Evolutionary conservation across 306 rosid species (phyloP).

Genomic region (Vigna reflexopilosa): DNA sequence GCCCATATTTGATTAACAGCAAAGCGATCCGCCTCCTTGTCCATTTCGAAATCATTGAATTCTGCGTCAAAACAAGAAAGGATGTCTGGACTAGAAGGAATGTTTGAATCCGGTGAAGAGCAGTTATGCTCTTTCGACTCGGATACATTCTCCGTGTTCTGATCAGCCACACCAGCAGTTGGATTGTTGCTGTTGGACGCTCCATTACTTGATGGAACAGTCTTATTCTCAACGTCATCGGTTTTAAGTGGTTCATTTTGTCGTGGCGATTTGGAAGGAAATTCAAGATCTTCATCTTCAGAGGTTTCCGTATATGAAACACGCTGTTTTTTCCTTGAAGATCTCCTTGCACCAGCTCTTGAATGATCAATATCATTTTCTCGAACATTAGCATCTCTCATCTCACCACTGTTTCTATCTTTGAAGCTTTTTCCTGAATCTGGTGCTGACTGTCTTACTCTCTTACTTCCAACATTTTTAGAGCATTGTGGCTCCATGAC

Average conservation of each 20-base stretch:
- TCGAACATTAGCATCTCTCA: slow-evolving; percentile 37
- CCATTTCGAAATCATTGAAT: slow-evolving; percentile 72
- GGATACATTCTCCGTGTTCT: slow-evolving; percentile 39
- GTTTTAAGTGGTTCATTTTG: slow-evolving; percentile 39
- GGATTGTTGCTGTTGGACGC: slow-evolving; percentile 34
- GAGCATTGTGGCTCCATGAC: slow-evolving; percentile 46
- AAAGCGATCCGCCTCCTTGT: slow-evolving; percentile 56
- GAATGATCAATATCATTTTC: slow-evolving; percentile 52
- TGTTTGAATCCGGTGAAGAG: slow-evolving; percentile 43
- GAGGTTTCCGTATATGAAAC: slow-evolving; percentile 53
- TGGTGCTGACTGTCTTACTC: slow-evolving; percentile 52
- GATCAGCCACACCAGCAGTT: slow-evolving; percentile 33
- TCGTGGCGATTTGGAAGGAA: slow-evolving; percentile 55
- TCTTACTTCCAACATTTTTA: slow-evolving; percentile 58
- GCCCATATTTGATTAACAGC: slow-evolving; percentile 79
- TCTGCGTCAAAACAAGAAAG: slow-evolving; percentile 67
- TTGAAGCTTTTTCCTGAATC: slow-evolving; percentile 50
- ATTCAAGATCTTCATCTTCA: slow-evolving; percentile 46
- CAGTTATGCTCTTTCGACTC: slow-evolving; percentile 37
- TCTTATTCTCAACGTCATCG: slow-evolving; percentile 46
- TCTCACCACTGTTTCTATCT: slow-evolving; percentile 26
- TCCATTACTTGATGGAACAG: slow-evolving; percentile 45
- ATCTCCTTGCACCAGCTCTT: slow-evolving; percentile 53
- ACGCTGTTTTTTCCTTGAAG: slow-evolving; percentile 63
- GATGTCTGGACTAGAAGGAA: slow-evolving; percentile 34